Evolutionary conservation across 768 basidiomycete genomes (phyloP), one percentile per base, ranked within the genome.

Genomic region (Sarcodon aspratus): DNA sequence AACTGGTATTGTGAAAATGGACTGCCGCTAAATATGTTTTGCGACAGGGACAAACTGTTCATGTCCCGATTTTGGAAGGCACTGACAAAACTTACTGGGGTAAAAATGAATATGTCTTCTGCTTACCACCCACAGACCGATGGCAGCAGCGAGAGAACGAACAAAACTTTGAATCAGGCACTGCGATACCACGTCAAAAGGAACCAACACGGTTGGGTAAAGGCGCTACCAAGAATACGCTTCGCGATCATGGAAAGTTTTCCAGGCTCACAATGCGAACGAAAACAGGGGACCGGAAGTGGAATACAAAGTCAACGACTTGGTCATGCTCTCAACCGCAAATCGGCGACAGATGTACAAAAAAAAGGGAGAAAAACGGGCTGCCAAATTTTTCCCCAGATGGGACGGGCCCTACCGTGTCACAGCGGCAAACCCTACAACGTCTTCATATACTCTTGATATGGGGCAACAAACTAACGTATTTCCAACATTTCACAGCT

Each of bases 381-480:
- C 66, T 0, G 68, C 67, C 0, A 75, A 75, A 45, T 72, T 73
- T 47, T 66, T 75, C 59, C 66, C 69, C 0, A 47, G 57, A 0
- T 66, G 44, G 13, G 65, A 72, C 46, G 57, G 62, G 3, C 58
- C 55, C 2, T 62, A 55, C 48, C 45, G n/a, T 0, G 51, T 60
- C 50, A 7, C 33, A 50, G 6, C 61, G 51, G 31, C 55, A 1
- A 44, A 36, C 36, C 51, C 56, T 1, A 52, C 52, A 6, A 43
- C 45, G 9, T 54, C 57, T 4, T 37, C 50, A 3, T 64, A 63
- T 49, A 54, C 51, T 1, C 52, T 64, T n/a, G 57, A 59, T 0
- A 48, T 63, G 1, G 50, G 54, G 11, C 47, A 62, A 1, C 63
- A 63, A 45, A 58, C 60, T 0, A 40, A 40, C 38, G n/a, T 40